A percentile compares a stretch with the other conserved stretches of the same genome.
These are phyloP conservation scores for Hemileccinum impolitum DNA, from an alignment of 768 basidiomycete genomes.

Conservation along the genomic window DNA sequence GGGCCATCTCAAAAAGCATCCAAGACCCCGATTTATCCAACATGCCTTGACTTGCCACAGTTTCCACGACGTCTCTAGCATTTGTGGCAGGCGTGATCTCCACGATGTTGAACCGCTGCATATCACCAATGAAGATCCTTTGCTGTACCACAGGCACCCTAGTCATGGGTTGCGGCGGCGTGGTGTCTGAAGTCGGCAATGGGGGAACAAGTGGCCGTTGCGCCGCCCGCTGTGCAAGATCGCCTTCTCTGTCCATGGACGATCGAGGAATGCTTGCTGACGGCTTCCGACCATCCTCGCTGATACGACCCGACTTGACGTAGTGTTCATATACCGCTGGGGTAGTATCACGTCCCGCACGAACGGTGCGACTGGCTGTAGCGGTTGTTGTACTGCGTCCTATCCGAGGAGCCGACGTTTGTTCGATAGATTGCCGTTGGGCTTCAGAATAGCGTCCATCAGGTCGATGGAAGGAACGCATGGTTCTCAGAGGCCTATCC, in stretches of 20 bases:
- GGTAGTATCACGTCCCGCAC: conserved; percentile 15
- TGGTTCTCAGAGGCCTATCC: conserved; percentile 38
- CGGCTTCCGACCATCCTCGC: conserved; percentile 27
- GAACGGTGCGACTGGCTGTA: conserved; percentile 9
- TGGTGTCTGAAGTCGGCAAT: conserved; percentile 32
- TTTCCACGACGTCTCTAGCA: conserved; percentile 68
- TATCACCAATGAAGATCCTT: conserved; percentile 72
- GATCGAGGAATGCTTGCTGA: conserved; percentile 17
- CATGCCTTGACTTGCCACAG: conserved; percentile 63
- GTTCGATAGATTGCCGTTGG: conserved; percentile 33
- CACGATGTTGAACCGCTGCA: conserved; percentile 73
- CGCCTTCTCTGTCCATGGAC: conserved; percentile 21
- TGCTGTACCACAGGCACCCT: conserved; percentile 49
- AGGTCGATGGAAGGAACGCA: conserved; percentile 62
- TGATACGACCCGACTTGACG: conserved; percentile 19
- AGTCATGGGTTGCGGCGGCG: conserved; percentile 29
- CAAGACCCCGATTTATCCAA: conserved; percentile 67
- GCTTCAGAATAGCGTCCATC: conserved; percentile 35
- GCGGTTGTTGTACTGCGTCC: conserved; percentile 37
- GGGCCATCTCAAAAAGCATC: conserved; percentile 89
- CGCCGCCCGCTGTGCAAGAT: conserved; percentile 22
- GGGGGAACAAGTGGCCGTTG: conserved; percentile 39
- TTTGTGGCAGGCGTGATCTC: conserved; percentile 65
- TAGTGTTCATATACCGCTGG: conserved; percentile 16
- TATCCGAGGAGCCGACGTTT: conserved; percentile 26